Evolutionary conservation across 2,329 filamentous ascomycete species (phyloP), one percentile per base, ranked within the genome.

Genomic region (Colletotrichum truncatum): DNA sequence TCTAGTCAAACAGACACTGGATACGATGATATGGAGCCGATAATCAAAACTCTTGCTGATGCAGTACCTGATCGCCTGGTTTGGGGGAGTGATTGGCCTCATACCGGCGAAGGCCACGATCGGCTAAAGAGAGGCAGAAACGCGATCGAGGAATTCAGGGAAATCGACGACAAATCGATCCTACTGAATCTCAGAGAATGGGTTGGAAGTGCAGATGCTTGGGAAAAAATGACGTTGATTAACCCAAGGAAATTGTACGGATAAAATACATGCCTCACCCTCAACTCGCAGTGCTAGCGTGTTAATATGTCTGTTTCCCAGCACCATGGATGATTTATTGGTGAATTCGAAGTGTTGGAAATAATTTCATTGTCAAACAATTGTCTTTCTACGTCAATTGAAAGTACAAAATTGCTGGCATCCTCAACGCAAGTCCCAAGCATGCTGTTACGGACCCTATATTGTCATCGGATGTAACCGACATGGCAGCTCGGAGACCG

Each of bases 61-160:
- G 16, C 51, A 6, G 43, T 53, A 8, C 54, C 43, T 3, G 53
- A 54, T 43, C 48, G 38, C 8, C 21, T 67, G 10, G 21, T 67
- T 25, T 64, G 46, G 43, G 54, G 43, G 3, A 67, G 66, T 25
- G 64, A 67, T 26, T 64, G 54, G 49, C 58, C 49, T 9, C 64
- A 68, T 14, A 67, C 58, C 8, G 59, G 66, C 9, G 54, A 67
- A 4, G 59, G 46, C 6, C 23, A 28, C 8, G 45, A 52, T n/a
- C 43, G 57, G 4, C 3, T 49, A 4, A 38, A 28, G 10, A 18
- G 26, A 12, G 60, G 38, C 0, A 23, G 6, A 10, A 16, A 39
- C 8, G 16, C 14, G 4, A 36, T 53, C 9, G 61, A 58, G 7
- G 18, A 26, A 3, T 53, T 59, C 4, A 23, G 38, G 7, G n/a